These are phyloP conservation scores for Boletus calvinii DNA, from an alignment of 1,284 basidiomycete species.

Conservation along the genomic window DNA sequence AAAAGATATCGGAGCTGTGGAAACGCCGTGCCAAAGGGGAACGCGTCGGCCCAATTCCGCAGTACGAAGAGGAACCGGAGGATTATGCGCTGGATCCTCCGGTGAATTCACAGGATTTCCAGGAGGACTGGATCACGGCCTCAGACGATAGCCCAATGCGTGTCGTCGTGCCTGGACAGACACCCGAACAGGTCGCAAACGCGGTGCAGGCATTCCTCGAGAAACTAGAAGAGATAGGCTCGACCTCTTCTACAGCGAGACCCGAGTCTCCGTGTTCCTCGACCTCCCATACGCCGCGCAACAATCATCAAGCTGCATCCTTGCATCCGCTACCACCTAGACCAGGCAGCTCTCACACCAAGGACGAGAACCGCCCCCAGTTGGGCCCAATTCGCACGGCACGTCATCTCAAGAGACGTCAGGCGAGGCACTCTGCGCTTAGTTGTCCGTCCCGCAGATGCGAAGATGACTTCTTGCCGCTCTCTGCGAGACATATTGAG, in stretches of 20 bases:
- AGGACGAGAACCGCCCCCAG: constrained; percentile 17
- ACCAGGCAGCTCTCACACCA: constrained; percentile 1
- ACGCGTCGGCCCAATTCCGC: constrained; percentile 35
- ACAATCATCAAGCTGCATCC: background rate
- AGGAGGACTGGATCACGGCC: constrained; percentile 35
- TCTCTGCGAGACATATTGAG: constrained; percentile 28
- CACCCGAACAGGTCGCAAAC: constrained; percentile 25
- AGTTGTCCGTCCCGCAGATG: constrained; percentile 7
- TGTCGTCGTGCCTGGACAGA: constrained; percentile 41
- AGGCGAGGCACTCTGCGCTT: background rate
- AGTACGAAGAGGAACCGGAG: constrained; percentile 35
- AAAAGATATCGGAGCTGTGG: constrained; percentile 30
- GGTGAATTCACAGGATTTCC: constrained; percentile 31
- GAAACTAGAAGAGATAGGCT: constrained; percentile 21
- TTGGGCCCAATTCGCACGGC: background rate
- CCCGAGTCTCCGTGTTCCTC: constrained; percentile 1
- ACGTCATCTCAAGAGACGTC: constrained; percentile 16
- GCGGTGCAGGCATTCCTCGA: constrained; percentile 24
- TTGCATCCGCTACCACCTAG: background rate
- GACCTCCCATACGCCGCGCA: background rate
- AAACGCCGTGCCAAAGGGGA: constrained; percentile 33
- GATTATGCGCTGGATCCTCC: constrained; percentile 34
- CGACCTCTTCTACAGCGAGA: background rate
- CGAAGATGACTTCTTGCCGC: constrained; percentile 24
- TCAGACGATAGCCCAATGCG: constrained; percentile 34